A percentile compares a stretch with the other conserved stretches of the same genome.
These are phyloP conservation scores for Mikania micrantha DNA, from an alignment of 129 eudicot species.

Conservation along the genomic window DNA sequence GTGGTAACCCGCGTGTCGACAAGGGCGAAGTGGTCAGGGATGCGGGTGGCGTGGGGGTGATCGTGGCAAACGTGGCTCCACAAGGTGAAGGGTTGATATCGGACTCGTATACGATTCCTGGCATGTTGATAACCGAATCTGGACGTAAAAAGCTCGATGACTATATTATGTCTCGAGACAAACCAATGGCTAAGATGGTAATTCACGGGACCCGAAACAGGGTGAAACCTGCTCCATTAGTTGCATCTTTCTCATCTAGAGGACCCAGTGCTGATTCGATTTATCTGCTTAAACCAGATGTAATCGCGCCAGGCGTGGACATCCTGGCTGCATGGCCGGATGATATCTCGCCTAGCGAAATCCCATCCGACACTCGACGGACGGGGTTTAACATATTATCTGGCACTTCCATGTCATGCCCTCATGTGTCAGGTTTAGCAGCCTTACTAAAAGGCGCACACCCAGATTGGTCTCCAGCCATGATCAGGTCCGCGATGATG, in stretches of 20 bases:
- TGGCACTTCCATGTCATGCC: slow-evolving; percentile 93
- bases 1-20: slow-evolving; percentile 39
- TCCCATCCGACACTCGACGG: slow-evolving; percentile 37
- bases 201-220: slow-evolving; percentile 53
- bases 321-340: slow-evolving; percentile 91
- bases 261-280: slow-evolving; percentile 54
- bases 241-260: slow-evolving; percentile 68
- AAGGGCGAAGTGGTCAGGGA: slow-evolving; percentile 52
- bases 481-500: slow-evolving; percentile 47
- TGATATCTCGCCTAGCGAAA: slow-evolving; percentile 43
- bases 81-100: slow-evolving; percentile 64
- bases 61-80: slow-evolving; percentile 52
- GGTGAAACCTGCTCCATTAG: slow-evolving; percentile 61
- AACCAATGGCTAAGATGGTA: slow-evolving; percentile 46
- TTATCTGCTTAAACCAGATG: slow-evolving; percentile 63
- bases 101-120: slow-evolving; percentile 63
- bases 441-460: slow-evolving; percentile 83
- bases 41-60: slow-evolving; percentile 72
- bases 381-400: slow-evolving; percentile 61
- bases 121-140: slow-evolving; percentile 48
- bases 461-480: slow-evolving; percentile 93
- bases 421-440: slow-evolving; percentile 78
- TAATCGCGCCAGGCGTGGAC: slow-evolving; percentile 83
- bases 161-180: slow-evolving; percentile 29
- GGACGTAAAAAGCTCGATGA: slow-evolving; percentile 21